These are phyloP conservation scores for Talaromyces stipitatus DNA, from an alignment of 495 filamentous ascomycete species.

Conservation along the genomic window DNA sequence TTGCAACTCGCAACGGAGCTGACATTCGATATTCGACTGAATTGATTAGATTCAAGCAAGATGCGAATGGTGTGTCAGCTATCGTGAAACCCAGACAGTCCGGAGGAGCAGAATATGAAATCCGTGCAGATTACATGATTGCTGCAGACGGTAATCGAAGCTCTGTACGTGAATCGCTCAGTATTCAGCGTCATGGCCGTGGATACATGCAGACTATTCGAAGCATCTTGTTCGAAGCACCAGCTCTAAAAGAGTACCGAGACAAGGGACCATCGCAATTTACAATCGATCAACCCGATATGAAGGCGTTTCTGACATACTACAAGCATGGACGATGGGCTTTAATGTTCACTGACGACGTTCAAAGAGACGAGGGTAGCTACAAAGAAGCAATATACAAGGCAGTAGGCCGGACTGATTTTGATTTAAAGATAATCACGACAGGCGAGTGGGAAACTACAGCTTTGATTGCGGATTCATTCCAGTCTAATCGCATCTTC, in stretches of 20 bases:
- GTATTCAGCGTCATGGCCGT: constrained; percentile 20
- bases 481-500: constrained; percentile 30
- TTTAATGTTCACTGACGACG: constrained; percentile 20
- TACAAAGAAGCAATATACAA: constrained; percentile 12
- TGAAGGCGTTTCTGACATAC: constrained; percentile 18
- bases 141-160: constrained; percentile 26
- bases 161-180: constrained; percentile 18
- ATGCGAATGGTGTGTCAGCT: constrained; percentile 12
- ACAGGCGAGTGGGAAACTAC: constrained; percentile 20
- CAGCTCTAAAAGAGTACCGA: constrained; percentile 13
- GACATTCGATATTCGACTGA: constrained; percentile 19
- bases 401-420: constrained; percentile 14
- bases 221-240: constrained; percentile 30
- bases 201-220: constrained; percentile 27
- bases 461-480: constrained; percentile 18
- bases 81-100: constrained; percentile 8
- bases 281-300: constrained; percentile 12
- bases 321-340: constrained; percentile 24
- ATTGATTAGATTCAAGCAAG: constrained; percentile 13
- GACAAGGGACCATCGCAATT: constrained; percentile 17
- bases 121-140: constrained; percentile 22
- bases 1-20: constrained; percentile 19
- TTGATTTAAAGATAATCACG: constrained; percentile 20
- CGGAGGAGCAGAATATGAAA: constrained; percentile 1
- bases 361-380: constrained; percentile 15